phyloP scores from a whole-genome alignment of 108 stramenopile species.

The Licmophora abbreviata region DNA sequence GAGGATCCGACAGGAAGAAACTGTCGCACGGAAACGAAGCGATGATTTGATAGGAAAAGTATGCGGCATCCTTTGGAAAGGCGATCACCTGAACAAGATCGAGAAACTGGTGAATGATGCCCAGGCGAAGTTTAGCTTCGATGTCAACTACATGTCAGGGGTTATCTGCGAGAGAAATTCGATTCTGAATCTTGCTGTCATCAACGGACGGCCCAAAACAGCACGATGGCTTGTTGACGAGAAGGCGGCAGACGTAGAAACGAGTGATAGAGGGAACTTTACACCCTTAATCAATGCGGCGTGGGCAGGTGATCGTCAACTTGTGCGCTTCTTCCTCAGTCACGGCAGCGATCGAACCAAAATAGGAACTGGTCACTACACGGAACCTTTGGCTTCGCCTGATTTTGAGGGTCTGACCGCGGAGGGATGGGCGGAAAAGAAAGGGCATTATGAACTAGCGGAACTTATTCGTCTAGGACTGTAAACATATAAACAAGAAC shows the following conservation, averaged over 20 bases:
- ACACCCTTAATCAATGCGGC: conserved; percentile 80
- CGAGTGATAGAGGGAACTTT: conserved; percentile 65
- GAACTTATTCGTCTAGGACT: conserved; percentile 60
- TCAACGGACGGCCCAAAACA: conserved; percentile 57
- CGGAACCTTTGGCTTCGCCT: conserved; percentile 48
- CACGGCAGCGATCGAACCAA: conserved; percentile 48
- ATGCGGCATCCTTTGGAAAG: conserved; percentile 35
- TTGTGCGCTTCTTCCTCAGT: conserved; percentile 60
- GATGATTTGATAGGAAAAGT: conserved; percentile 61
- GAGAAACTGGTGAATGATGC: conserved; percentile 55
- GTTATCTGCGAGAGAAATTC: conserved; percentile 77
- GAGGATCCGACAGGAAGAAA: conserved; percentile 38
- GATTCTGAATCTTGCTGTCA: conserved; percentile 71
- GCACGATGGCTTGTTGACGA: conserved; percentile 67
- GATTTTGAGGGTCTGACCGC: conserved; percentile 70
- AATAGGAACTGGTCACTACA: conserved; percentile 56
- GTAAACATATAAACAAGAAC: too few relatives aligned
- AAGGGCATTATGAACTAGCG: conserved; percentile 58
- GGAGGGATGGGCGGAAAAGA: conserved; percentile 64
- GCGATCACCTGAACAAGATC: conserved; percentile 55
- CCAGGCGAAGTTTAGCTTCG: conserved; percentile 52
- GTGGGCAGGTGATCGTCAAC: conserved; percentile 52
- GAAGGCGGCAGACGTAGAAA: conserved; percentile 69
- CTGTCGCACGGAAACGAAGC: conserved; percentile 42
- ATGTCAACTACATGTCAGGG: conserved; percentile 64